These are phyloP conservation scores for Viola odorata DNA, from an alignment of 345 rosid species.

Conservation along the genomic window DNA sequence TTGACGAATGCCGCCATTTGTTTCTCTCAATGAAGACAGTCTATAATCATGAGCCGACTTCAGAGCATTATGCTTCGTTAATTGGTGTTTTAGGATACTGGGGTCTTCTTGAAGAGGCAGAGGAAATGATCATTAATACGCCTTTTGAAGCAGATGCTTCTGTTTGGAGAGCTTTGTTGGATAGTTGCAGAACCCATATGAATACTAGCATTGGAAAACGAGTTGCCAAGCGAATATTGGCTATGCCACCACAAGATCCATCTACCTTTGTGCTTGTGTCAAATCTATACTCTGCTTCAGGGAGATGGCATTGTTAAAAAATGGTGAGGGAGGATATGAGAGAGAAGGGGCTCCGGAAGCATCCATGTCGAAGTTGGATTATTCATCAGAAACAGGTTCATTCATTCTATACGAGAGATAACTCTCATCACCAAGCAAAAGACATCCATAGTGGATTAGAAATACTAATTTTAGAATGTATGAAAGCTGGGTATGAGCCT, in stretches of 20 bases:
- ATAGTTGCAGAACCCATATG: constrained; percentile 61
- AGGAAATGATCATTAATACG: constrained; percentile 43
- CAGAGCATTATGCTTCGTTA: constrained; percentile 61
- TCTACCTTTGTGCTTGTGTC: constrained; percentile 61
- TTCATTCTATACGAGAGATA: constrained; percentile 64
- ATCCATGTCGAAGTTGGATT: constrained; percentile 77
- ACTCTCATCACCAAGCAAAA: constrained; percentile 52
- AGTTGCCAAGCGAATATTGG: constrained; percentile 47
- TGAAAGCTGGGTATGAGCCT: constrained; percentile 65
- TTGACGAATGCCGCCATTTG: constrained; percentile 46
- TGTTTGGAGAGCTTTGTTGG: constrained; percentile 69
- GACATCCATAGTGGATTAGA: constrained; percentile 71
- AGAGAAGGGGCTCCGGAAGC: constrained; percentile 48
- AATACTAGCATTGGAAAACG: constrained; percentile 50
- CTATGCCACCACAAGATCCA: constrained; percentile 51
- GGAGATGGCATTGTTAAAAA: constrained; percentile 77
- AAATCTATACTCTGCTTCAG: constrained; percentile 80
- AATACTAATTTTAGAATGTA: constrained; percentile 61
- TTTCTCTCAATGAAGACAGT: constrained; percentile 48
- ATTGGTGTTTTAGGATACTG: constrained; percentile 65
- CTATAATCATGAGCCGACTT: constrained; percentile 47
- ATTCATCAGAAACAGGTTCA: constrained; percentile 53
- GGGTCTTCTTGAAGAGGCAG: constrained; percentile 80
- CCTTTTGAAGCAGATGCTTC: constrained; percentile 48
- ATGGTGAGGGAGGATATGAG: constrained; percentile 60